Evolutionary conservation across 2,329 filamentous ascomycete species (phyloP).

Genomic region (Aspergillus sp.): DNA sequence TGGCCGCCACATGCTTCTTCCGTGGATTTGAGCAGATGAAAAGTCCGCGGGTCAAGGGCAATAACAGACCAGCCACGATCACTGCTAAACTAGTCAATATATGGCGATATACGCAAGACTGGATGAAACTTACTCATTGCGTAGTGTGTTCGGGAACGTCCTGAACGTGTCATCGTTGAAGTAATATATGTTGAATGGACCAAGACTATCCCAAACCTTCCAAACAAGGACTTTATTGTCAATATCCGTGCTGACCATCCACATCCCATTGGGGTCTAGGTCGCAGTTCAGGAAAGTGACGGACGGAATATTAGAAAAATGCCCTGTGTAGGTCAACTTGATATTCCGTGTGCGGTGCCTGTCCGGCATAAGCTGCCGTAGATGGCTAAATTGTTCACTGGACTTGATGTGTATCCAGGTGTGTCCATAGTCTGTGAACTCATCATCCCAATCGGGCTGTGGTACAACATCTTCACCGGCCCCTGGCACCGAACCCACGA

Average conservation of each 20-base stretch:
- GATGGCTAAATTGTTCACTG: conserved; percentile 29
- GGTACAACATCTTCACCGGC: conserved; percentile 20
- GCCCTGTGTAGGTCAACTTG: conserved; percentile 47
- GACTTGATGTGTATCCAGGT: conserved; percentile 41
- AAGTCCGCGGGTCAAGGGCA: conserved; percentile 50
- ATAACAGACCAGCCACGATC: conserved; percentile 52
- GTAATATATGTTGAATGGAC: conserved; percentile 33
- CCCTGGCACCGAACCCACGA: conserved; percentile 45
- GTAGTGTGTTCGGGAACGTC: conserved; percentile 32
- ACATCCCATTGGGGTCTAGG: conserved; percentile 58
- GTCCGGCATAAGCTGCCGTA: conserved; percentile 34
- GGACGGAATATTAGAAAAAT: conserved; percentile 59
- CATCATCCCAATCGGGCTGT: conserved; percentile 24
- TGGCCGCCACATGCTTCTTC: conserved; percentile 48
- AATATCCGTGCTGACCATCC: conserved; percentile 64
- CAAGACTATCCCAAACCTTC: conserved; percentile 50
- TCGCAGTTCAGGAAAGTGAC: conserved; percentile 64
- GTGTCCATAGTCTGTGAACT: conserved; percentile 28
- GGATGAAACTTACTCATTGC: conserved; percentile 25
- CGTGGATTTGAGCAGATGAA: conserved; percentile 40
- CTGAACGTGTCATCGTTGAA: conserved; percentile 35
- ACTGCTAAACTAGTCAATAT: conserved; percentile 21
- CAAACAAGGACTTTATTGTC: conserved; percentile 55
- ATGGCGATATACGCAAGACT: not conserved
- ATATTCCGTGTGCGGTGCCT: conserved; percentile 47